These are phyloP conservation scores for Alternaria brassicicola DNA, from an alignment of 2,329 filamentous ascomycete species.

Conservation along the genomic window DNA sequence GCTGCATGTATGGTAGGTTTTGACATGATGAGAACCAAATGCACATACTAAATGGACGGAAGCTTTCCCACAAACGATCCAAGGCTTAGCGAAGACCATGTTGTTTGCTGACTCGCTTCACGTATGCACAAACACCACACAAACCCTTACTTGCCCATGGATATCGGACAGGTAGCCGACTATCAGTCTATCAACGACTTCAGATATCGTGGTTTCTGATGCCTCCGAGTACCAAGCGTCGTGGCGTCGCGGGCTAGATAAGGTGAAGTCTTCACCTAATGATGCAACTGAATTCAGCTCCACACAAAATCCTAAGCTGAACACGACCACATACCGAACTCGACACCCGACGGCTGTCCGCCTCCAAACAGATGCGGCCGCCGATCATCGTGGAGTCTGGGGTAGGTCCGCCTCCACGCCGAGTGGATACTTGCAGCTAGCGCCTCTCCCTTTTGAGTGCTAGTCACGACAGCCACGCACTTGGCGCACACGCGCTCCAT, in stretches of 20 bases:
- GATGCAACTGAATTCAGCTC: neutral
- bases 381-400: conserved; percentile 13
- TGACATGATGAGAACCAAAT: neutral
- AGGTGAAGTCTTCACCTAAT: neutral
- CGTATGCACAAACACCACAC: neutral
- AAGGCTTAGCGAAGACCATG: neutral
- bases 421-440: conserved; percentile 10
- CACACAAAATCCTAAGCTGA: neutral
- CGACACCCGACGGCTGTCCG: conserved; percentile 15
- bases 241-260: conserved; percentile 12
- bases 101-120: neutral
- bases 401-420: conserved; percentile 10
- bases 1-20: neutral
- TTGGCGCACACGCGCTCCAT: conserved; percentile 9
- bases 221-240: conserved; percentile 1
- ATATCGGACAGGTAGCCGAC: neutral
- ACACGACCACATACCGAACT: conserved; percentile 14
- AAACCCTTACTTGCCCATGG: neutral
- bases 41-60: neutral
- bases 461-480: conserved; percentile 7
- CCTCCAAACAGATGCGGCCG: conserved; percentile 1
- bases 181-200: conserved; percentile 1
- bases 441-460: neutral
- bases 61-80: neutral
- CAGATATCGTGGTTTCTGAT: neutral